Base-by-base conservation (phyloP, 306 rosid species). In the Coriaria nepalensis region DNA sequence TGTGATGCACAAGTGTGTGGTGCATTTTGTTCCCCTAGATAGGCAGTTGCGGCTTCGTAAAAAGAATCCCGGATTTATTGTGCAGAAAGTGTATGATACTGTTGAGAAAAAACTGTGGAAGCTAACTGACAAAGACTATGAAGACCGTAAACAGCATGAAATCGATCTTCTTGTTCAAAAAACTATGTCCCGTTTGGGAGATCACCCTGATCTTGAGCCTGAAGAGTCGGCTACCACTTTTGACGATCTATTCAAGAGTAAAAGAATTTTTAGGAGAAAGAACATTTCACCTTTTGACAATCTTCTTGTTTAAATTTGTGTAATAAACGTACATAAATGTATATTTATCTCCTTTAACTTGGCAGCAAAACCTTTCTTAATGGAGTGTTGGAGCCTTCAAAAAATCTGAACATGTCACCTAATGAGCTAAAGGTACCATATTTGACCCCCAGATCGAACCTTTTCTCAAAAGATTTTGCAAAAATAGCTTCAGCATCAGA, bases 1-100 rank as follows among this genome's bases (percentile, higher is more conserved):
- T 38, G 83, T 92, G 15, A 85, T 92, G 99, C 99, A 92, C 47
- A 92, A 72, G 71, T 92, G 99, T 43, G 76, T 79, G 20, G 93
- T 80, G 37, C 96, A 92, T 66, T 92, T 92, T 72, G 76, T 92
- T 73, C 99, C 96, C 4, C 12, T 59, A 37, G 63, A 86, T 61
- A 92, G 85, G 74, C 94, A 86, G 75, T 80, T 86, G 54, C 99
- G 94, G 6, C 73, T 50, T 2, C 86, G 99, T 8, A 86, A 86
- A 73, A 75, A 82, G 39, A 71, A 92, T 55, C 99, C 99, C 8
- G 99, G 99, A 10, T 92, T 92, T 69, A 78, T 92, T 52, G 87
- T 92, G 45, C 85, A 82, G 60, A 92, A 76, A 69, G 96, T 92
- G 50, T 92, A 82, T 34, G 99, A 92, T 53, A 80, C 96, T n/a